Evolutionary conservation across 2,329 filamentous ascomycete genomes (phyloP).

Genomic region (Aspergillus sp.): DNA sequence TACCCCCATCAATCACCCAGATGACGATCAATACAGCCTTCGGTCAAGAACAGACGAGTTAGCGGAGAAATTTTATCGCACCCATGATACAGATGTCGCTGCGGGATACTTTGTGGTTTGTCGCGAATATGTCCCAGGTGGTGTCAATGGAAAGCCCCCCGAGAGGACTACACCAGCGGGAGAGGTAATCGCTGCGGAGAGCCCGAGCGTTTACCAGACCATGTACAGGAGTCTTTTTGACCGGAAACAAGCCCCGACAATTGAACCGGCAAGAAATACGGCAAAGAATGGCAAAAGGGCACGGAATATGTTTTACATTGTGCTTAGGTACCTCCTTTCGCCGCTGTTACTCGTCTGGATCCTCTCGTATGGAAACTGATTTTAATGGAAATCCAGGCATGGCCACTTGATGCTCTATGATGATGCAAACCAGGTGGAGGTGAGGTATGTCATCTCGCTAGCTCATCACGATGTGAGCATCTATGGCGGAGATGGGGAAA

Average conservation of each 20-base stretch:
- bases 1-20: slow-evolving; percentile 49
- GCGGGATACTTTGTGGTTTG: slow-evolving; percentile 95
- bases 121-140: slow-evolving; percentile 86
- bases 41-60: slow-evolving; percentile 59
- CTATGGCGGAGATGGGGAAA: slow-evolving; percentile 74
- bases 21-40: slow-evolving; percentile 65
- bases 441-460: slow-evolving; percentile 91
- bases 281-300: slow-evolving; percentile 58
- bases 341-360: neutral
- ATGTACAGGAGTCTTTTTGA: slow-evolving; percentile 98
- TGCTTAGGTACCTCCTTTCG: slow-evolving; percentile 65
- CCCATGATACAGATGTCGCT: slow-evolving; percentile 72
- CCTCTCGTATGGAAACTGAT: slow-evolving; percentile 16
- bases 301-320: slow-evolving; percentile 90
- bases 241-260: slow-evolving; percentile 61
- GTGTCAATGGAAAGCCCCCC: slow-evolving; percentile 88
- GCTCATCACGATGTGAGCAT: slow-evolving; percentile 80
- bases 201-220: slow-evolving; percentile 93
- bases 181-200: slow-evolving; percentile 73
- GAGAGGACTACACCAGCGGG: slow-evolving; percentile 81
- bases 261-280: slow-evolving; percentile 53
- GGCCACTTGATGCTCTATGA: slow-evolving; percentile 98
- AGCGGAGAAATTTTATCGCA: slow-evolving; percentile 61
- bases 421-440: slow-evolving; percentile 90
- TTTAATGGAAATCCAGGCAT: slow-evolving; percentile 56